Evolutionary conservation across 441 rosid genomes (phyloP), one percentile per base, ranked within the genome.

Genomic region (Flueggea neowawraea): DNA sequence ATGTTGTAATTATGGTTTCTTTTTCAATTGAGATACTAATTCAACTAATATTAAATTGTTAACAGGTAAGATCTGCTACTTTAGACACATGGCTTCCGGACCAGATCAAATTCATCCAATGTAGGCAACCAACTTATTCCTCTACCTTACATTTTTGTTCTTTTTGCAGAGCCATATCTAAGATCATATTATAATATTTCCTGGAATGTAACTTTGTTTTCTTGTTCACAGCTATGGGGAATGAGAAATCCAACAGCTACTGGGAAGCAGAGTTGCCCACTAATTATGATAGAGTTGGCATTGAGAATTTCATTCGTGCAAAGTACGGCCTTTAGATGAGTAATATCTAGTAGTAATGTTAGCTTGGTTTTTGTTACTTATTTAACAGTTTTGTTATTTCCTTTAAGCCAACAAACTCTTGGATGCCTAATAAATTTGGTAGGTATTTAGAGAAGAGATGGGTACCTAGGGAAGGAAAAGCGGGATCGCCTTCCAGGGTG

Each of bases 71-170:
- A 70, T 95, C 99, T 78, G 93, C 96, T 57, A 91, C 99, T 58
- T 73, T 95, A 72, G 99, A 95, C 76, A 91, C 98, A 70, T 95
- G 99, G 99, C 98, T 95, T 47, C 99, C 99, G 5, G 99, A 91
- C 78, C 99, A 95, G 81, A 96, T 95, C 77, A 82, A 97, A 56
- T 90, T 84, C 74, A 84, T 90, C 70, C 97, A 91, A 63, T 85
- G 99, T 91, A 76, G 78, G 96, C 57, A 22, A 11, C 36, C 50
- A 47, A 72, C 69, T 45, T 68, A 48, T 13, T 57, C 60, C 44
- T 57, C 41, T 67, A n/a, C n/a, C n/a, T n/a, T n/a, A 4, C 55
- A 58, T 47, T 61, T 52, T 50, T 49, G 2, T 61, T 67, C 63
- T 41, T 57, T 12, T 33, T 32, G 12, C 50, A 6, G 47, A 14